Evolutionary conservation across 2,329 filamentous ascomycete genomes (phyloP).

Genomic region (Xylariales sp.): DNA sequence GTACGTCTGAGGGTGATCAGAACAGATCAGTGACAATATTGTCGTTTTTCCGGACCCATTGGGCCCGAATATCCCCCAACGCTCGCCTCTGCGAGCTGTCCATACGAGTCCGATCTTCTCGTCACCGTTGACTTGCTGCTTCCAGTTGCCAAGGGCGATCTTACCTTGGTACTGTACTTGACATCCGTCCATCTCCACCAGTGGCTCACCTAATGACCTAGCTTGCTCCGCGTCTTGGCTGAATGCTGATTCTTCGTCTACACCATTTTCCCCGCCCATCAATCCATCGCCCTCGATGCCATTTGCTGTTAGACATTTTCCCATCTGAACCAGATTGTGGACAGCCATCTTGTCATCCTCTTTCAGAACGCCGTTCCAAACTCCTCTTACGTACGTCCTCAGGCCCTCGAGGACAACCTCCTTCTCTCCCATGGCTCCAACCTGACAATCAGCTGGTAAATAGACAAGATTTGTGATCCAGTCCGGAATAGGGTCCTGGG

Average conservation of each 20-base stretch:
- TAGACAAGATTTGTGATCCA: slow-evolving; percentile 87
- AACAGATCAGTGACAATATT: slow-evolving; percentile 84
- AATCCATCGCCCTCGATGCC: slow-evolving; percentile 34
- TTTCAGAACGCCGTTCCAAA: slow-evolving; percentile 35
- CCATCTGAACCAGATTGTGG: slow-evolving; percentile 45
- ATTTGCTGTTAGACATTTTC: slow-evolving; percentile 37
- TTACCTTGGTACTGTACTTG: slow-evolving; percentile 76
- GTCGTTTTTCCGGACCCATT: slow-evolving; percentile 98
- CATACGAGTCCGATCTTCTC: slow-evolving; percentile 66
- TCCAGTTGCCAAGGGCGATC: slow-evolving; percentile 76
- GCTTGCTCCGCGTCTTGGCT: slow-evolving; percentile 5
- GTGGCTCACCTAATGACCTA: slow-evolving; percentile 51
- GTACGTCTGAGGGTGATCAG: slow-evolving; percentile 93
- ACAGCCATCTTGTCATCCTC: slow-evolving; percentile 47
- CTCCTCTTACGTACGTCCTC: slow-evolving; percentile 41
- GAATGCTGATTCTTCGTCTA: slow-evolving; percentile 15
- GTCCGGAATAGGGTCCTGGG: slow-evolving; percentile 80
- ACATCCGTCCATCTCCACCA: slow-evolving; percentile 86
- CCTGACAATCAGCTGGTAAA: slow-evolving; percentile 60
- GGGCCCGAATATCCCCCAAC: slow-evolving; percentile 89
- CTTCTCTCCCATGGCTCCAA: slow-evolving; percentile 63
- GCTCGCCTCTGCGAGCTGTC: slow-evolving; percentile 76
- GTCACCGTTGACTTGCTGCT: slow-evolving; percentile 48
- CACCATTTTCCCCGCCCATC: slow-evolving; percentile 22
- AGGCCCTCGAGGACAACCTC: slow-evolving; percentile 54